These are phyloP conservation scores for Peronospora tabacina DNA, from an alignment of 352 stramenopile genomes.

Conservation along the genomic window DNA sequence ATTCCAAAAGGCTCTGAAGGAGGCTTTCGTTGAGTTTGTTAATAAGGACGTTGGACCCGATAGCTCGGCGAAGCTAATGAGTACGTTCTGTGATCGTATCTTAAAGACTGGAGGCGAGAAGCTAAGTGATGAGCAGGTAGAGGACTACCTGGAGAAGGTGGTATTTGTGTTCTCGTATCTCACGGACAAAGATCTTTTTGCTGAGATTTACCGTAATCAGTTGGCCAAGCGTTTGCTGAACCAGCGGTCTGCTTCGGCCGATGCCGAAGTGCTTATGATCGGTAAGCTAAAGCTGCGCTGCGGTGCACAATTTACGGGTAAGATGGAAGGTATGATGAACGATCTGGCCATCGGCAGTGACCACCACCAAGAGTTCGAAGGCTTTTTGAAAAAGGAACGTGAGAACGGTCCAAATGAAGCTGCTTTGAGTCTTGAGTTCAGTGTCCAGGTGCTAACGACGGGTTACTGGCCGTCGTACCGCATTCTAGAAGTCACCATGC, in stretches of 20 bases:
- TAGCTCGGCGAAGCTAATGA: slow-evolving; percentile 99
- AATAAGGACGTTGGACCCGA: slow-evolving; percentile 97
- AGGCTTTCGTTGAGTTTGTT: slow-evolving; percentile 98
- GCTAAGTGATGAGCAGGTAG: slow-evolving; percentile 94
- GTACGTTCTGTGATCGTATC: slow-evolving; percentile 98
- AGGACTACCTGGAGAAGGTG: slow-evolving; percentile 95
- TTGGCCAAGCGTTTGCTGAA: slow-evolving; percentile 97
- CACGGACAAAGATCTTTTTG: slow-evolving; percentile 99
- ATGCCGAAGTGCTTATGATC: slow-evolving; percentile 99
- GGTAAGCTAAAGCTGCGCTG: slow-evolving; percentile 98
- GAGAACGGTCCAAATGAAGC: slow-evolving; percentile 48
- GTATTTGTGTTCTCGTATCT: slow-evolving; percentile 99
- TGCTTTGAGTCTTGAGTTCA: slow-evolving; percentile 86
- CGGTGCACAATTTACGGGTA: slow-evolving; percentile 97
- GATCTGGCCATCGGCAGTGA: slow-evolving; percentile 96
- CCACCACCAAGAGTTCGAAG: slow-evolving; percentile 95
- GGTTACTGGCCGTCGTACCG: slow-evolving; percentile 99
- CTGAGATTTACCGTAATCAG: slow-evolving; percentile 98
- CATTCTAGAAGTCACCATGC: slow-evolving; percentile 92
- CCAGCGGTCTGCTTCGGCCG: slow-evolving; percentile 94
- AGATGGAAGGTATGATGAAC: slow-evolving; percentile 99
- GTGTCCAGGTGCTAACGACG: slow-evolving; percentile 96
- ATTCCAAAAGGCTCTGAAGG: slow-evolving; percentile 99
- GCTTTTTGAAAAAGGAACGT: slow-evolving; percentile 83
- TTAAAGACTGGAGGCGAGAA: slow-evolving; percentile 98